Evolutionary conservation across 768 basidiomycete genomes (phyloP).

Genomic region (Hortiboletus flavorubellus): DNA sequence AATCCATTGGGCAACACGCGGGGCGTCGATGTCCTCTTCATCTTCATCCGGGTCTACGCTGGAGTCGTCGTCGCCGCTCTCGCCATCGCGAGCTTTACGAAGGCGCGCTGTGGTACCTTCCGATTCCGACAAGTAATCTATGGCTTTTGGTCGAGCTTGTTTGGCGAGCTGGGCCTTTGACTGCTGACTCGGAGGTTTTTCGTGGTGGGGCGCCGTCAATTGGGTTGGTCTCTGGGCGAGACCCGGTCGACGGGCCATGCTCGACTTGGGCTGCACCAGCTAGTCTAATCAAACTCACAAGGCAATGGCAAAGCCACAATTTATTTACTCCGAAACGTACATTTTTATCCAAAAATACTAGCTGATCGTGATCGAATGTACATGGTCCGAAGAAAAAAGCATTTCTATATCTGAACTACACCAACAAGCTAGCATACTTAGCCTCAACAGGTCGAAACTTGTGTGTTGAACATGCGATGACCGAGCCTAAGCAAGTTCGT

Average conservation of each 20-base stretch:
- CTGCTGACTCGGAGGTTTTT: background rate
- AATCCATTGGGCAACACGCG: slow-evolving; percentile 61
- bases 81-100: slow-evolving; percentile 17
- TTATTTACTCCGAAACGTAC: background rate
- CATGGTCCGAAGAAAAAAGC: background rate
- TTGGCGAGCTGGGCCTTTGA: slow-evolving; percentile 6
- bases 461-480: background rate
- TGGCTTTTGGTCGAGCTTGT: slow-evolving; percentile 16
- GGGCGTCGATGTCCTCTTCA: slow-evolving; percentile 36
- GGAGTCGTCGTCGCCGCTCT: slow-evolving; percentile 23
- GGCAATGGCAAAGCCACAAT: background rate
- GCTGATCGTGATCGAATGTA: too few species aligned
- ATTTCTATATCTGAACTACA: too few species aligned
- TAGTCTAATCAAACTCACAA: background rate
- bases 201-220: background rate
- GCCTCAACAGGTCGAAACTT: background rate
- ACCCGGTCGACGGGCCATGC: slow-evolving; percentile 14
- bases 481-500: too few species aligned
- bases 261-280: too few species aligned
- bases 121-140: slow-evolving; percentile 16
- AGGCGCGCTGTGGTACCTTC: background rate
- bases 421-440: too few species aligned
- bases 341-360: background rate
- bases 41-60: slow-evolving; percentile 25
- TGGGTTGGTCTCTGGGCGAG: background rate